Conservation (phyloP, 257 asterid genomes). For the Solanum sejunctum region DNA sequence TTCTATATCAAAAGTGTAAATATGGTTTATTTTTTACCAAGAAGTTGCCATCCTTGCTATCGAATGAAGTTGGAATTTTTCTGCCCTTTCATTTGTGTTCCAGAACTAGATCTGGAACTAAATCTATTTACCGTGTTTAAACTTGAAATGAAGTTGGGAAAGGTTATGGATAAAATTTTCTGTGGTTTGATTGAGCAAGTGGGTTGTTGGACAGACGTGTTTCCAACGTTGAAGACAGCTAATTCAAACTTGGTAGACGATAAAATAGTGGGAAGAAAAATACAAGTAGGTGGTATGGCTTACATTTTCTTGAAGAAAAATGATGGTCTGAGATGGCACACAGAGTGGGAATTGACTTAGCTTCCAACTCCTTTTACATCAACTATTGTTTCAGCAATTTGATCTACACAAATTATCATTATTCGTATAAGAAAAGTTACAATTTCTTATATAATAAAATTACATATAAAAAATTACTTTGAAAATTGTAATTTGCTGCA, state of each 20-base stretch:
- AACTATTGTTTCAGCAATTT: background rate
- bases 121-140: background rate
- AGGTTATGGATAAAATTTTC: background rate
- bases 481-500: no score
- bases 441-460: no score
- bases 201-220: background rate
- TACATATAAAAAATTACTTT: no score
- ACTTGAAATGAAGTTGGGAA: background rate
- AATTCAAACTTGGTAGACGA: background rate
- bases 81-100: background rate
- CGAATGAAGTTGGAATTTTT: background rate
- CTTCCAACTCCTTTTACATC: background rate
- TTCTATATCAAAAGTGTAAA: constrained; percentile 8
- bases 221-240: constrained; percentile 7
- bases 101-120: background rate
- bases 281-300: background rate
- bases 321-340: background rate
- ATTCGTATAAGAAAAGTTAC: no score
- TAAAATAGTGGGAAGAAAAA: background rate
- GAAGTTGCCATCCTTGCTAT: background rate
- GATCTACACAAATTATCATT: background rate
- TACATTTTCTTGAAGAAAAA: background rate
- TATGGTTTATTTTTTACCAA: background rate
- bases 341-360: background rate
- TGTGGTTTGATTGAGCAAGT: background rate